Conservation (phyloP, 306 rosid genomes). For the Pyrus communis region DNA sequence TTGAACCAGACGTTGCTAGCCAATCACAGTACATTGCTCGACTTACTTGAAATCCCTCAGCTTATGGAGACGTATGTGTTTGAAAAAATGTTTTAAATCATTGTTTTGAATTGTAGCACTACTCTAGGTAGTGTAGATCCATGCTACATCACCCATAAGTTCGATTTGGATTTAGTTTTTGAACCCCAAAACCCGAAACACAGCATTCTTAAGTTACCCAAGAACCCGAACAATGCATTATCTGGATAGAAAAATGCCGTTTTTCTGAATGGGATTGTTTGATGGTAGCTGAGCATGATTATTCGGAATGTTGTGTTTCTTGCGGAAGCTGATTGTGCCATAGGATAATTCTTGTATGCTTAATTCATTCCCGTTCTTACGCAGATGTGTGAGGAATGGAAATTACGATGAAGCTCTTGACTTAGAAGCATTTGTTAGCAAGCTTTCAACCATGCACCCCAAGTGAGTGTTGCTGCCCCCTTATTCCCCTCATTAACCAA, state of each 20-base stretch:
- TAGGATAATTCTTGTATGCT: conserved; percentile 1
- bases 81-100: background rate
- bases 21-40: conserved; percentile 91
- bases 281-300: background rate
- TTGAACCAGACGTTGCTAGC: conserved; percentile 93
- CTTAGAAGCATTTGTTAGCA: conserved; percentile 86
- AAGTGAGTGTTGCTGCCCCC: conserved; percentile 41
- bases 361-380: conserved; percentile 12
- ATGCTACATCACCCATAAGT: background rate
- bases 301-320: background rate
- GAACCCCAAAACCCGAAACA: background rate
- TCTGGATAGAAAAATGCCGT: background rate
- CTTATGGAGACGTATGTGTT: conserved; percentile 87
- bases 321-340: background rate
- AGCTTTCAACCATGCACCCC: conserved; percentile 95
- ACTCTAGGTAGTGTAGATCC: background rate
- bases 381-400: conserved; percentile 95
- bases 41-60: conserved; percentile 96
- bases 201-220: background rate
- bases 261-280: background rate
- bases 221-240: no score
- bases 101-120: conserved; percentile 1
- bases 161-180: background rate
- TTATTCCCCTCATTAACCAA: conserved; percentile 2
- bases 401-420: conserved; percentile 97